phyloP scores from a whole-genome alignment of 495 filamentous ascomycete species.

The Oleoguttula mirabilis region DNA sequence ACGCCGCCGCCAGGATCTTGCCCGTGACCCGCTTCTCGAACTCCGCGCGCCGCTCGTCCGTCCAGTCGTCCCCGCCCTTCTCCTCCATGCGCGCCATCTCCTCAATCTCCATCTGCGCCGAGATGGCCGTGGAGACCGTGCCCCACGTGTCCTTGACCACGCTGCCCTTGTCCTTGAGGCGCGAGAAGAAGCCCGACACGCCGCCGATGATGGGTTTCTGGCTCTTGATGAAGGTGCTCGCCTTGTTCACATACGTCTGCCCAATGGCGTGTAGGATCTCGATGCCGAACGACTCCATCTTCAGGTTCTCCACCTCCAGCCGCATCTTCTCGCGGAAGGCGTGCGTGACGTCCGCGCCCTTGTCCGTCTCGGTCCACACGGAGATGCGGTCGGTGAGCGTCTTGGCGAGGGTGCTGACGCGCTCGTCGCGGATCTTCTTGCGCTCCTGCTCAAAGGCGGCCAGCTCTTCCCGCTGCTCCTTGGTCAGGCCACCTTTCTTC shows the following conservation, averaged over 20 bases:
- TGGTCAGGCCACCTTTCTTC: conserved; percentile 71
- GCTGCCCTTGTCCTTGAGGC: conserved; percentile 92
- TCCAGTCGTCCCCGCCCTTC: conserved; percentile 94
- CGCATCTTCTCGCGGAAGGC: conserved; percentile 89
- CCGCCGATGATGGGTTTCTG: conserved; percentile 79
- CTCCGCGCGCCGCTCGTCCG: conserved; percentile 94
- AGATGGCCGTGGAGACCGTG: conserved; percentile 93
- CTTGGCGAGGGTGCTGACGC: conserved; percentile 66
- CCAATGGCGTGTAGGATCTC: conserved; percentile 97
- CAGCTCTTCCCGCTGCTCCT: conserved; percentile 84
- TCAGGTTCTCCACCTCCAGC: conserved; percentile 94
- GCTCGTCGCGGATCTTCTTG: conserved; percentile 71
- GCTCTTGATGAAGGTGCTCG: conserved; percentile 73
- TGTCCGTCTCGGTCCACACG: conserved; percentile 96
- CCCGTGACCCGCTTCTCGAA: conserved; percentile 91
- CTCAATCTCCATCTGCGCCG: conserved; percentile 96
- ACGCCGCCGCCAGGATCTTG: conserved; percentile 96
- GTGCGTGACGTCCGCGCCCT: conserved; percentile 64
- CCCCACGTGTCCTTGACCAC: conserved; percentile 97
- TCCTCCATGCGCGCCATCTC: conserved; percentile 97
- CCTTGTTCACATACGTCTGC: conserved; percentile 75
- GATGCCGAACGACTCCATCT: conserved; percentile 97
- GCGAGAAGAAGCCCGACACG: conserved; percentile 83
- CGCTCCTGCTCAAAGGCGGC: conserved; percentile 81
- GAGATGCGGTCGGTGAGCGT: conserved; percentile 86